These are phyloP conservation scores for Saxophila tyrrhenica DNA, from an alignment of 495 filamentous ascomycete species.

Conservation along the genomic window DNA sequence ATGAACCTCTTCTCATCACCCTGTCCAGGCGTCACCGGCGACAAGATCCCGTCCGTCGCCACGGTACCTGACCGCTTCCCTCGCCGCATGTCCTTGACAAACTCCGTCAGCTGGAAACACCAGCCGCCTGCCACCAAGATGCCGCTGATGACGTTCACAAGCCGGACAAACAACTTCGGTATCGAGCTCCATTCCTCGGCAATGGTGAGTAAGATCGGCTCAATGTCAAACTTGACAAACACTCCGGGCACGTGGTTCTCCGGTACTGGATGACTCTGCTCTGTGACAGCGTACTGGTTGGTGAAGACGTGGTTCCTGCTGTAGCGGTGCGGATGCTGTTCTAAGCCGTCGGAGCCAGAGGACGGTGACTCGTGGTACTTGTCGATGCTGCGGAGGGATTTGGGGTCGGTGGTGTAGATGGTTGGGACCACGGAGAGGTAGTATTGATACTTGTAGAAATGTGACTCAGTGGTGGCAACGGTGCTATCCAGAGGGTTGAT, in stretches of 20 bases:
- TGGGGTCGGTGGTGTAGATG: conserved; percentile 63
- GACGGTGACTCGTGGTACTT: conserved; percentile 18
- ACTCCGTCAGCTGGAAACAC: conserved; percentile 48
- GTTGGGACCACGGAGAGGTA: conserved; percentile 95
- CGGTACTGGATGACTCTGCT: conserved; percentile 56
- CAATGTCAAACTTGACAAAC: conserved; percentile 99
- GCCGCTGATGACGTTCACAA: conserved; percentile 56
- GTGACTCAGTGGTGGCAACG: conserved; percentile 54
- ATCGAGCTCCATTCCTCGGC: conserved; percentile 69
- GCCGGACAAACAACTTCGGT: conserved; percentile 59
- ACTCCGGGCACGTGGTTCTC: conserved; percentile 76
- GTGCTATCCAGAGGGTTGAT: conserved; percentile 91
- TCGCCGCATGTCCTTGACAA: conserved; percentile 35
- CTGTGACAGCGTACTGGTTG: conserved; percentile 96
- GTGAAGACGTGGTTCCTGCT: conserved; percentile 58
- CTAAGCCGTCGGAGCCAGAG: conserved; percentile 16
- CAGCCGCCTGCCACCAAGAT: conserved; percentile 54
- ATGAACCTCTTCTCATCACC: neutral
- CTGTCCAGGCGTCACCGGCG: neutral
- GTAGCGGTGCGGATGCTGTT: conserved; percentile 18
- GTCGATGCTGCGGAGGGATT: conserved; percentile 12
- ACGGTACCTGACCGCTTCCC: neutral
- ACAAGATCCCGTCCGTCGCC: neutral
- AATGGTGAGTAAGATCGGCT: conserved; percentile 81
- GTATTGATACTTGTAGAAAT: conserved; percentile 98